Percentiles rank a stretch among this genome's conserved stretches.
These are phyloP conservation scores for Lyophyllum decastes DNA, from an alignment of 768 basidiomycete species.

Conservation along the genomic window DNA sequence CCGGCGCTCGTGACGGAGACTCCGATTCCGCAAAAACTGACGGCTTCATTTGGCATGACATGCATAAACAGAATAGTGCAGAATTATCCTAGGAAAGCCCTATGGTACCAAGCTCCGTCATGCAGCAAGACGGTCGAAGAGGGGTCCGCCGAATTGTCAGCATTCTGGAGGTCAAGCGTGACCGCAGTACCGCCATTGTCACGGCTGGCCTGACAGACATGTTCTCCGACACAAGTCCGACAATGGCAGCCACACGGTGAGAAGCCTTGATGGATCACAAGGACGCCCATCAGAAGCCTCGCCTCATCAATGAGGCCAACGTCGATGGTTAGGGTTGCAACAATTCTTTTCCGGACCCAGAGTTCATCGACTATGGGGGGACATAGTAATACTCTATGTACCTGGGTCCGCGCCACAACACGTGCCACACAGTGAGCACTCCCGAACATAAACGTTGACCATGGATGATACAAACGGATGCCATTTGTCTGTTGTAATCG, in stretches of 20 bases:
- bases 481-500: constrained; percentile 83
- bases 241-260: neutral
- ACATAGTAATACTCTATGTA: no score
- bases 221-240: constrained; percentile 9
- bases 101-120: neutral
- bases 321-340: neutral
- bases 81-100: neutral
- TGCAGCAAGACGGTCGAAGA: neutral
- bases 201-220: constrained; percentile 4
- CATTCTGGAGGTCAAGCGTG: constrained; percentile 1
- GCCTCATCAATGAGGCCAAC: constrained; percentile 6
- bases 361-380: no score
- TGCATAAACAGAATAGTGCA: constrained; percentile 4
- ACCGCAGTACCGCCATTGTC: constrained; percentile 12
- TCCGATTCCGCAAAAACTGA: constrained; percentile 36
- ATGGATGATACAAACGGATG: constrained; percentile 33
- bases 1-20: constrained; percentile 56
- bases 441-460: neutral
- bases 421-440: neutral
- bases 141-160: neutral
- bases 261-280: constrained; percentile 11
- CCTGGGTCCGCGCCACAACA: neutral
- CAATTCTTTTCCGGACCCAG: neutral
- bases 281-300: constrained; percentile 14
- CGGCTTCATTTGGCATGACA: constrained; percentile 11